Evolutionary conservation across 1,284 basidiomycete genomes (phyloP).

Genomic region (Dichomitus squalens): DNA sequence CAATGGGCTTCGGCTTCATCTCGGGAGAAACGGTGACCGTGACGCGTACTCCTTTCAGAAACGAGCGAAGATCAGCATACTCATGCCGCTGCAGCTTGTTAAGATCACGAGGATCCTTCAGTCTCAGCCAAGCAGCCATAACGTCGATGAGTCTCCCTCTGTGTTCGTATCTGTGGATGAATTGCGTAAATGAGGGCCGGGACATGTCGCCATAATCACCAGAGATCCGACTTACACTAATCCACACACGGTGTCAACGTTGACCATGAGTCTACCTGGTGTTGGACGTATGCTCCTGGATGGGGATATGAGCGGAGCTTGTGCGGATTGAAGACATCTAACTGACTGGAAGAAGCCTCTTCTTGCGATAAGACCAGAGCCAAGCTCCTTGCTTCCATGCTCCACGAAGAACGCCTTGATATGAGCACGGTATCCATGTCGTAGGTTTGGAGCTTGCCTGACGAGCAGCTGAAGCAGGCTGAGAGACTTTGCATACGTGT

Average conservation of each 20-base stretch:
- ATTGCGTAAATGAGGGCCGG: not conserved
- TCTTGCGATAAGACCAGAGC: slow-evolving; percentile 17
- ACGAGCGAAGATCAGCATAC: not conserved
- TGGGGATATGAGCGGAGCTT: not conserved
- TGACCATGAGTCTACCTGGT: slow-evolving; percentile 23
- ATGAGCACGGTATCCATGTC: slow-evolving; percentile 25
- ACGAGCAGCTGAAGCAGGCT: slow-evolving; percentile 31
- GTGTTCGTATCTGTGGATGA: slow-evolving; percentile 2
- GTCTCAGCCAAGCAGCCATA: not conserved
- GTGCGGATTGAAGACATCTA: not conserved
- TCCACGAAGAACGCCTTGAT: slow-evolving; percentile 16
- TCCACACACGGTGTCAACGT: slow-evolving; percentile 26
- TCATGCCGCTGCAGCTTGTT: not conserved
- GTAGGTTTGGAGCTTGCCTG: slow-evolving; percentile 29
- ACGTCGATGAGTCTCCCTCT: not conserved
- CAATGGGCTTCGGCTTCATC: slow-evolving; percentile 2
- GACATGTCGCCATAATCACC: not conserved
- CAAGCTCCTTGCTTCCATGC: not conserved
- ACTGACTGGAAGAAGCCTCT: slow-evolving; percentile 16
- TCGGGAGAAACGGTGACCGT: not conserved
- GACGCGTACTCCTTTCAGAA: slow-evolving; percentile 10
- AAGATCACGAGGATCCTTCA: not conserved
- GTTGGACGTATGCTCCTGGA: slow-evolving; percentile 26
- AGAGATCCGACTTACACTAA: slow-evolving; percentile 18
- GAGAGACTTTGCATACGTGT: slow-evolving; percentile 19